These are phyloP conservation scores for Rosa rugosa DNA, from an alignment of 306 rosid genomes.

Conservation along the genomic window DNA sequence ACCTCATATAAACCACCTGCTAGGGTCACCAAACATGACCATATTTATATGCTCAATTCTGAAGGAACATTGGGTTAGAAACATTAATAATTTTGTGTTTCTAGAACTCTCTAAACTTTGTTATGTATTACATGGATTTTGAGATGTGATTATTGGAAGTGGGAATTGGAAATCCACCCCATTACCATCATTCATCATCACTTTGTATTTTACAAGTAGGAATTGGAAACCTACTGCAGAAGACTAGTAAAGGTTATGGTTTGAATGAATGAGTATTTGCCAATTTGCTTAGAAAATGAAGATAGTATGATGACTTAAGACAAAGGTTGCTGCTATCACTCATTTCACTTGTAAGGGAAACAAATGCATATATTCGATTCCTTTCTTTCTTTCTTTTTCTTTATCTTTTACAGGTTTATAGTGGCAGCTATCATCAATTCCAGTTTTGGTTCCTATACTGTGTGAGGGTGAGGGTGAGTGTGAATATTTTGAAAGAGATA, in stretches of 20 bases:
- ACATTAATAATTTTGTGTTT: neutral
- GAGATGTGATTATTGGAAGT: neutral
- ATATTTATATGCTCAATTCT: slow-evolving; percentile 8
- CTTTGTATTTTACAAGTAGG: slow-evolving; percentile 3
- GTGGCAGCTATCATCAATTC: neutral
- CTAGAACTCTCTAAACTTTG: neutral
- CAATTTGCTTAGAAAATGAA: slow-evolving; percentile 14
- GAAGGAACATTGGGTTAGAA: neutral
- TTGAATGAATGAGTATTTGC: slow-evolving; percentile 14
- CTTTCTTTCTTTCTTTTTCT: neutral
- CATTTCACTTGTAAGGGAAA: slow-evolving; percentile 24
- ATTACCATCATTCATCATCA: neutral
- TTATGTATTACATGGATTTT: neutral
- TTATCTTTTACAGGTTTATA: neutral
- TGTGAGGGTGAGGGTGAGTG: neutral
- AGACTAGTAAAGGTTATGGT: neutral
- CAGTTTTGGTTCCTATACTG: neutral
- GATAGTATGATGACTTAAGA: slow-evolving; percentile 12
- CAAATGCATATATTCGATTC: slow-evolving; percentile 8
- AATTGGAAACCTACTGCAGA: neutral
- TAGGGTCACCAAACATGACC: neutral
- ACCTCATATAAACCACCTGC: neutral
- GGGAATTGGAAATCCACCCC: neutral
- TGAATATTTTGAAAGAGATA: neutral
- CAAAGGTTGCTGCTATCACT: slow-evolving; percentile 25